These are phyloP conservation scores for Colletotrichum liaoningense DNA, from an alignment of 2,329 filamentous ascomycete species.

Conservation along the genomic window DNA sequence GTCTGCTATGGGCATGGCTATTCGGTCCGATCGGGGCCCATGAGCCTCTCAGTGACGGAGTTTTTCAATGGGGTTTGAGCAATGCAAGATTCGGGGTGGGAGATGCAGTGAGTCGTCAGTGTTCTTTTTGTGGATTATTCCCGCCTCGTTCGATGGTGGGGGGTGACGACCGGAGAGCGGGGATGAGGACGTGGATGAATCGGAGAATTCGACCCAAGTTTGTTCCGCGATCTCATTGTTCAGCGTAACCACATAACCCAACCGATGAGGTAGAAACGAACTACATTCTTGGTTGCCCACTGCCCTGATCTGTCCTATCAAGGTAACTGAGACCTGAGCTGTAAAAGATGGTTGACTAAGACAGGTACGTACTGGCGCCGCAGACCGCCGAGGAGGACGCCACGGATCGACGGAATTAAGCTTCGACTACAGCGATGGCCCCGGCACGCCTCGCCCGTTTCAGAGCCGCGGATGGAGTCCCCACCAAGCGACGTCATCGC, in stretches of 20 bases:
- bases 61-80: neutral
- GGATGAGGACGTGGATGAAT: neutral
- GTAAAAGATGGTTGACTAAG: too few species aligned
- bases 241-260: neutral
- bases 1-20: neutral
- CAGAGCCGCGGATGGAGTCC: conserved; percentile 25
- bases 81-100: neutral
- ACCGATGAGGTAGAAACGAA: neutral
- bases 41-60: neutral
- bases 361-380: neutral
- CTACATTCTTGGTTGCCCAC: neutral
- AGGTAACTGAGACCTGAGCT: neutral
- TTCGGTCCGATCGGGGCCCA: conserved; percentile 14
- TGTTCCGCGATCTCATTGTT: neutral
- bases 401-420: conserved; percentile 13
- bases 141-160: neutral
- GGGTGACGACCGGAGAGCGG: neutral
- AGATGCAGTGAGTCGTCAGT: neutral
- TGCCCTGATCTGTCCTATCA: neutral
- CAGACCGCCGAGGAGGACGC: neutral
- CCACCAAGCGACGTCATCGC: conserved; percentile 20
- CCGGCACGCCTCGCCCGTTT: conserved; percentile 20
- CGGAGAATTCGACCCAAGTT: neutral
- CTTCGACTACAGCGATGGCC: conserved; percentile 21
- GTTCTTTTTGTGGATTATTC: neutral